phyloP scores from a whole-genome alignment of 2,329 filamentous ascomycete species.

The Boeremia exigua region DNA sequence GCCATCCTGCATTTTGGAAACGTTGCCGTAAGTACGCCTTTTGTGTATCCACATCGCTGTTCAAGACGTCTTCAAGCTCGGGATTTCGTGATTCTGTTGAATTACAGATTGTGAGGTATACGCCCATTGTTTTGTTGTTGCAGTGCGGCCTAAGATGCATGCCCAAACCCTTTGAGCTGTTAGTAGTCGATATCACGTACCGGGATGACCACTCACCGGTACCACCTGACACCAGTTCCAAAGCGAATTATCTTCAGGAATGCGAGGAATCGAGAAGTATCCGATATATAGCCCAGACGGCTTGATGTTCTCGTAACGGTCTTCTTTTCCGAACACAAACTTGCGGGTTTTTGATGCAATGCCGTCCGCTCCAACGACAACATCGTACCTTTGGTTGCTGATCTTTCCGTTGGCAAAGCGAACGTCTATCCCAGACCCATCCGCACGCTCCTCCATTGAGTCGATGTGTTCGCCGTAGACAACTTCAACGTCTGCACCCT shows the following conservation, averaged over 20 bases:
- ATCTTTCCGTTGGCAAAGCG: constrained; percentile 29
- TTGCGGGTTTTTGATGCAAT: constrained; percentile 31
- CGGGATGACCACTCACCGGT: neutral
- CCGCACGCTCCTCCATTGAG: constrained; percentile 23
- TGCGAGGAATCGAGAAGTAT: constrained; percentile 40
- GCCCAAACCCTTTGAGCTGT: constrained; percentile 18
- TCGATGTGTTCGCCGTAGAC: constrained; percentile 33
- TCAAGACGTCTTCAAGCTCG: constrained; percentile 23
- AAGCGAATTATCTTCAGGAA: constrained; percentile 24
- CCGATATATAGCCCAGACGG: constrained; percentile 36
- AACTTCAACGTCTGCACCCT: constrained; percentile 21
- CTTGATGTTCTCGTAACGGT: constrained; percentile 24
- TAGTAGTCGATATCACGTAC: neutral
- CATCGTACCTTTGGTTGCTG: constrained; percentile 32
- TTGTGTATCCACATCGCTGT: constrained; percentile 47
- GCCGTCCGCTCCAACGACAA: constrained; percentile 41
- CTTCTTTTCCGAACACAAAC: constrained; percentile 33
- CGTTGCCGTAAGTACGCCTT: constrained; percentile 47
- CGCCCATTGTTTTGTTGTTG: constrained; percentile 31
- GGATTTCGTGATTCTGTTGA: constrained; percentile 17
- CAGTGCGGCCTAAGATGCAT: constrained; percentile 38
- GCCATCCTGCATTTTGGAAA: constrained; percentile 55
- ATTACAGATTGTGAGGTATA: constrained; percentile 34
- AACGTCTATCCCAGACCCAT: constrained; percentile 29
- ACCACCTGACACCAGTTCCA: constrained; percentile 38